Conservation (phyloP, 495 filamentous ascomycete genomes). For the Podospora sp. region DNA sequence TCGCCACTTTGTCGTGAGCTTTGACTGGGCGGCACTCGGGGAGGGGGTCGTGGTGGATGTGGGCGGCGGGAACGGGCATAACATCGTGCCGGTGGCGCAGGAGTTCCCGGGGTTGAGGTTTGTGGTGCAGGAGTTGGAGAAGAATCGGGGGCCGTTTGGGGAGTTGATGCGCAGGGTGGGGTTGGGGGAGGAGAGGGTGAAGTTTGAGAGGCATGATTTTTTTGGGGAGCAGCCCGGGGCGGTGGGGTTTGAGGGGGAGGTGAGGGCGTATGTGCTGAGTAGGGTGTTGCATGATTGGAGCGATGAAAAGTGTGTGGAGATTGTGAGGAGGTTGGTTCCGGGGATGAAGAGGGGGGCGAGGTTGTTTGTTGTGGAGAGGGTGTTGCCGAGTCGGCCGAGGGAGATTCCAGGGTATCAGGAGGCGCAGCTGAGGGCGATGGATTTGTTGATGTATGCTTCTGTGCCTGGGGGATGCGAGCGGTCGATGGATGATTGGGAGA, state of each 20-base stretch:
- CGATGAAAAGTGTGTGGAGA: constrained; percentile 13
- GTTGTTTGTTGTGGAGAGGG: constrained; percentile 16
- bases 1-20: background rate
- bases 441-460: constrained; percentile 12
- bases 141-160: background rate
- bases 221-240: constrained; percentile 8
- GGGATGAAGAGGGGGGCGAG: constrained; percentile 3
- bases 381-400: constrained; percentile 12
- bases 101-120: constrained; percentile 7
- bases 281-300: constrained; percentile 19
- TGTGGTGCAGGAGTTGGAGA: constrained; percentile 14
- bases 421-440: constrained; percentile 6
- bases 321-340: background rate
- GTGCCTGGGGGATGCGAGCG: constrained; percentile 13
- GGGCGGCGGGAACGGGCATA: constrained; percentile 17
- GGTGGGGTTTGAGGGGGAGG: background rate
- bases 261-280: constrained; percentile 11
- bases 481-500: constrained; percentile 14
- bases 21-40: constrained; percentile 16
- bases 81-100: background rate
- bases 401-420: constrained; percentile 15
- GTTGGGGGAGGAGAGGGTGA: constrained; percentile 2
- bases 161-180: background rate
- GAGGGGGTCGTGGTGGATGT: constrained; percentile 13
- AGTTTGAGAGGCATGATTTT: constrained; percentile 19